phyloP scores from a whole-genome alignment of 2,329 filamentous ascomycete species.

The Hymenoscyphus albidus region DNA sequence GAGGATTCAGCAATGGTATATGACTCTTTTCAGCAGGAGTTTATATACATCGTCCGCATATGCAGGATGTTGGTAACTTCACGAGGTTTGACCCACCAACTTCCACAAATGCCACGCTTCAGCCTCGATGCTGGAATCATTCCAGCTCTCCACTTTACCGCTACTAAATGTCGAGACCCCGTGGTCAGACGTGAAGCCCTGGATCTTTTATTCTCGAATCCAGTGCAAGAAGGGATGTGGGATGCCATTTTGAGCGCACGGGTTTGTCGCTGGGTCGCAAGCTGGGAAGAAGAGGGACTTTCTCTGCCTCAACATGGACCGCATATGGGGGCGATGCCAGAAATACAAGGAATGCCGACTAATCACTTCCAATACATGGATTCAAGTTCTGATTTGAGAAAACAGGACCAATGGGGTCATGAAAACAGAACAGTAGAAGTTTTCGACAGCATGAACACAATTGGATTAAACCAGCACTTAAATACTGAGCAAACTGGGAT shows the following conservation, averaged over 20 bases:
- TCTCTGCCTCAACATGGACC: neutral
- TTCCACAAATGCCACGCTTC: conserved; percentile 45
- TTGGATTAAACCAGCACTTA: conserved; percentile 4
- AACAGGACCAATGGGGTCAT: neutral
- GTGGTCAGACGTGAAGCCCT: conserved; percentile 57
- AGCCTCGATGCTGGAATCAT: conserved; percentile 62
- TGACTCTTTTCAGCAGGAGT: conserved; percentile 24
- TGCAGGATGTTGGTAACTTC: conserved; percentile 18
- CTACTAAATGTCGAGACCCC: conserved; percentile 60
- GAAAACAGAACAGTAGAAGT: neutral
- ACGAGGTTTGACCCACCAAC: conserved; percentile 15
- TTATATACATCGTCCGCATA: conserved; percentile 27
- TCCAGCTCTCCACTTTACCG: conserved; percentile 61
- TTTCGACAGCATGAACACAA: conserved; percentile 6
- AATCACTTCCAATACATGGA: neutral
- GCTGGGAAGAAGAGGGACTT: conserved; percentile 30
- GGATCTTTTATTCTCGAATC: conserved; percentile 53
- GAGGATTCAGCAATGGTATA: conserved; percentile 30
- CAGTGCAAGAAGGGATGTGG: conserved; percentile 66
- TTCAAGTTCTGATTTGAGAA: neutral
- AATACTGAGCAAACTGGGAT: neutral
- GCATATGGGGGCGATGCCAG: neutral
- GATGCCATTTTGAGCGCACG: conserved; percentile 40
- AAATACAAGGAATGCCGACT: neutral
- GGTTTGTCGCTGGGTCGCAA: conserved; percentile 28